Conservation (phyloP, 495 filamentous ascomycete species). For the Chaetomidium leptoderma region DNA sequence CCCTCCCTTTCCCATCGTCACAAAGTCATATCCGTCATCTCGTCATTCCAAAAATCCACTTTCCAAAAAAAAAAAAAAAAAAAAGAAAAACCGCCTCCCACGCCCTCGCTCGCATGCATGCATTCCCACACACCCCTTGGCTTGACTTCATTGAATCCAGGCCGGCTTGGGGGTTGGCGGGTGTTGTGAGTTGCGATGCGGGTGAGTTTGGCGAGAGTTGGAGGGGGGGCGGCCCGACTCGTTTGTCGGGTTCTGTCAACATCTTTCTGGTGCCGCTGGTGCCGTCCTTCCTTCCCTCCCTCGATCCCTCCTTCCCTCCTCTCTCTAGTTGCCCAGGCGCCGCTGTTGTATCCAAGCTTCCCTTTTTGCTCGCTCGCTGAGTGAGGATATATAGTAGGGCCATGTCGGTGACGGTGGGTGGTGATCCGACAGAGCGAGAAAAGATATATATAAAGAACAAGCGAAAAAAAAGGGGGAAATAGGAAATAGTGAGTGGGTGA, state of each 20-base stretch:
- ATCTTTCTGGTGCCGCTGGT: not conserved
- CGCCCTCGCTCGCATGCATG: too few species aligned
- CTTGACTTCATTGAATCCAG: not conserved
- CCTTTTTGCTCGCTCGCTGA: not conserved
- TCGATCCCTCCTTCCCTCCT: not conserved
- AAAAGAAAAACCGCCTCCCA: not conserved
- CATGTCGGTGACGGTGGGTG: not conserved
- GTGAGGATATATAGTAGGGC: slow-evolving; percentile 4
- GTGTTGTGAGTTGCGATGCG: not conserved
- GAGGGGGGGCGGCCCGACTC: not conserved
- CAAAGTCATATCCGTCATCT: slow-evolving; percentile 10
- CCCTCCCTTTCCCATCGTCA: slow-evolving; percentile 3
- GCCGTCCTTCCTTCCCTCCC: not conserved
- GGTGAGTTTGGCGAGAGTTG: not conserved
- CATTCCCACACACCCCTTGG: too few species aligned
- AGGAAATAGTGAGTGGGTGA: not conserved
- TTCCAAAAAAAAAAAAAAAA: too few species aligned
- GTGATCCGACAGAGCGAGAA: not conserved
- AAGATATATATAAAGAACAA: slow-evolving; percentile 1
- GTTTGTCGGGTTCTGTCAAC: too few species aligned
- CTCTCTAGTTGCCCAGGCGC: not conserved
- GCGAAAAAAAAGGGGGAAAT: not conserved
- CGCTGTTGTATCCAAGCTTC: slow-evolving; percentile 9
- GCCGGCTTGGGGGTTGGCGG: not conserved
- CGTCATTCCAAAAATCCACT: not conserved